A percentile compares a stretch with the other conserved stretches of the same genome.
Conservation (phyloP, 768 basidiomycete species). For the Russula griseocarnosa region DNA sequence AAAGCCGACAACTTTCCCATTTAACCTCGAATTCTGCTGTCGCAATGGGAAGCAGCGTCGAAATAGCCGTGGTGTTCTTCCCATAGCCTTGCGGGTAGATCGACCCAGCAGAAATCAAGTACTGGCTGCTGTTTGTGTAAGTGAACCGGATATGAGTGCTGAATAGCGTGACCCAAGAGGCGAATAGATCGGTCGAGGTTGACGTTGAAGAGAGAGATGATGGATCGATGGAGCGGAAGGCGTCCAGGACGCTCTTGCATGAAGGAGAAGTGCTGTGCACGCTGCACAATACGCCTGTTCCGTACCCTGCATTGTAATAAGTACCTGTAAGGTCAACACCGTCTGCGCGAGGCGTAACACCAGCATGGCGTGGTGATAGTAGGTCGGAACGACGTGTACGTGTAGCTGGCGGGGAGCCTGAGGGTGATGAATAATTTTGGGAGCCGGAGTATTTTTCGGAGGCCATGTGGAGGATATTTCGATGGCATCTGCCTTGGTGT, state of each 20-base stretch:
- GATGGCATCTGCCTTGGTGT: neutral
- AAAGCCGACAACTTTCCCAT: neutral
- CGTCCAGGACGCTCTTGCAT: constrained; percentile 12
- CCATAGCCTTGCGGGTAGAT: constrained; percentile 20
- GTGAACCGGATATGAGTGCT: constrained; percentile 3
- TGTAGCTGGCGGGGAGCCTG: neutral
- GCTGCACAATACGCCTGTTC: constrained; percentile 4
- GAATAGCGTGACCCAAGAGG: neutral
- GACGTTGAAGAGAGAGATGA: neutral
- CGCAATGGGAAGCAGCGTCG: neutral
- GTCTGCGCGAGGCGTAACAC: neutral
- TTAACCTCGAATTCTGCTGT: neutral
- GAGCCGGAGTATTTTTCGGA: neutral
- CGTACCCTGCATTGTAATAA: constrained; percentile 14
- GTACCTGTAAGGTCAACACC: constrained; percentile 7
- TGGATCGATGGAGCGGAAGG: constrained; percentile 4
- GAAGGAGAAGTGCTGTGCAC: constrained; percentile 6
- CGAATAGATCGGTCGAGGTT: constrained; percentile 13
- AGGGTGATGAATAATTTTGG: too few relatives aligned
- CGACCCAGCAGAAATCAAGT: neutral
- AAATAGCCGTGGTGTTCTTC: constrained; percentile 10
- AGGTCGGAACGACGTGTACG: neutral
- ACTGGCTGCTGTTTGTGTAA: neutral
- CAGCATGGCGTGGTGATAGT: neutral
- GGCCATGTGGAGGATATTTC: neutral